phyloP scores from a whole-genome alignment of 2,329 filamentous ascomycete species.

The Pseudopithomyces chartarum region DNA sequence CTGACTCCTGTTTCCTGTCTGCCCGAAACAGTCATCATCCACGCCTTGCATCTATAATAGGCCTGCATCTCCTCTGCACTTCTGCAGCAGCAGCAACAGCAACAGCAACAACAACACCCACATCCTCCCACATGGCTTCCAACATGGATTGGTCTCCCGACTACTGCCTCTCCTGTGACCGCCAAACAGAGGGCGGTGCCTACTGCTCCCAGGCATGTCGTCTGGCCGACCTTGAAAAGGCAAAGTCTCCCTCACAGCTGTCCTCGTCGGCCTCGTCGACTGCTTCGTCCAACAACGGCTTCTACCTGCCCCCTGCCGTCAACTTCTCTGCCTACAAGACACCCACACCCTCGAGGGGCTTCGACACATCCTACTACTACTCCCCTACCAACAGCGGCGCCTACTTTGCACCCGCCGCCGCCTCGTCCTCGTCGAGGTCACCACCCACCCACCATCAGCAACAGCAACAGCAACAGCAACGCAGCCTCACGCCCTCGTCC shows the following conservation, averaged over 20 bases:
- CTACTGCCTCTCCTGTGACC: conserved; percentile 93
- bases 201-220: conserved; percentile 95
- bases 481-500: conserved; percentile 64
- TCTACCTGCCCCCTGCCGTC: conserved; percentile 75
- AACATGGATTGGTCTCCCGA: conserved; percentile 77
- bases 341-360: conserved; percentile 53
- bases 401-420: conserved; percentile 38
- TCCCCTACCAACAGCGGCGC: conserved; percentile 42
- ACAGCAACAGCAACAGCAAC: conserved; percentile 44
- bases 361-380: conserved; percentile 46
- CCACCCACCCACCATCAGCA: conserved; percentile 4
- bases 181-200: conserved; percentile 75
- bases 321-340: conserved; percentile 71
- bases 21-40: neutral
- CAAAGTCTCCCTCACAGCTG: conserved; percentile 49
- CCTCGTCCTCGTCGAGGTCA: conserved; percentile 26
- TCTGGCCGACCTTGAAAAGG: conserved; percentile 83
- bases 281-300: conserved; percentile 57
- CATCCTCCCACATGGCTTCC: conserved; percentile 38
- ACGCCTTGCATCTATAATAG: neutral
- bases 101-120: too few species aligned
- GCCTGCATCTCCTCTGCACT: too few species aligned
- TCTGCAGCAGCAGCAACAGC: too few species aligned
- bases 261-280: conserved; percentile 61
- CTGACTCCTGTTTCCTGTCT: conserved; percentile 15